Evolutionary conservation across 768 basidiomycete genomes (phyloP), one percentile per base, ranked within the genome.

Genomic region (Trametopsis cervina): DNA sequence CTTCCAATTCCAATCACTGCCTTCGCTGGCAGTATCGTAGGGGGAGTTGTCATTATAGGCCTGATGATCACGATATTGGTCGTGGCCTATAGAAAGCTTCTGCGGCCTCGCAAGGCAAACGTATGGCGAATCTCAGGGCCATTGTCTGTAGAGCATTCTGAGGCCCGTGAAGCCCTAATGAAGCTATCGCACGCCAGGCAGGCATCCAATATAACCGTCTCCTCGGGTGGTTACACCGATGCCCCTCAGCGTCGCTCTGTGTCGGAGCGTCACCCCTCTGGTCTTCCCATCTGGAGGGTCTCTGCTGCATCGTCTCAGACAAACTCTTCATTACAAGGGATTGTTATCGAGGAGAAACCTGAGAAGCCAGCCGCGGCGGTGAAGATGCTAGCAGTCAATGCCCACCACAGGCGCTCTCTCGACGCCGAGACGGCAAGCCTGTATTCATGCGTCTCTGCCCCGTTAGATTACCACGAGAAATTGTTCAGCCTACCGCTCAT

Each of bases 381-480:
- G n/a, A n/a, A n/a, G n/a, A n/a, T n/a, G n/a, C n/a, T n/a, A n/a
- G n/a, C 29, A 33, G 15, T 7, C 29, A 33, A 33, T 7, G 15
- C 29, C 7, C 9, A 37, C 47, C 41, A 26, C 47, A 26, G 38
- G 23, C 23, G 56, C 15, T 63, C 63, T 10, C 35, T 53, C 40
- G 62, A 63, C 45, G 38, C 18, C 27, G 56, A 57, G 17, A 60
- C 65, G 2, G 61, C 55, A 10, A 70, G 68, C 35, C 54, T 68
- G 12, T 69, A 71, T 53, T 70, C 70, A 21, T 55, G 60, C 11
- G 63, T 60, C 4, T 71, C 69, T 15, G 68, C 69, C 2, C 61
- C 66, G 12, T 21, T 52, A 17, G 54, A 59, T 49, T 40, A 53
- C 44, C 59, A 60, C 40, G 60, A 63, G 21, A 46, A 38, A 9